Base-by-base conservation (phyloP, 345 rosid genomes). In the Euclidium syriacum region DNA sequence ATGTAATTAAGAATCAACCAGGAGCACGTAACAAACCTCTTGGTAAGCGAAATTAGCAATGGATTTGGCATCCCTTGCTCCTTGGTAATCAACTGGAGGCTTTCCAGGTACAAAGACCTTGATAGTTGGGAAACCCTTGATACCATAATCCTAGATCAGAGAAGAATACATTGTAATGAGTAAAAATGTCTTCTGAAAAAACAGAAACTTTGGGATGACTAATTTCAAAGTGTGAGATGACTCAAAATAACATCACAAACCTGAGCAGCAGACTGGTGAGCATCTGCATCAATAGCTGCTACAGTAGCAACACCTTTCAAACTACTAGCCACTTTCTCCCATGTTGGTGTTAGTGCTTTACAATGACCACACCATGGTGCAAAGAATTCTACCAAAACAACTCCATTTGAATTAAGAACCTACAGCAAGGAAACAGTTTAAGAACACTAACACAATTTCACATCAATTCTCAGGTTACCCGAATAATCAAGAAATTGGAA, bases 281-380 rank as follows among this genome's bases (percentile, higher is more conserved):
- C 96, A 61, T 94, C 97, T 18, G 99, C 99, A 63, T 94, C 97
- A 52, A 94, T 75, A 22, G 99, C 99, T 4, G 99, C 97, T 30
- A 94, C 99, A 5, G 90, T 87, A 39, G 87, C 96, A 27, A 94
- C 95, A 44, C 97, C 97, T 77, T 90, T 87, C 81, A 94, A 77
- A 42, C 82, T 74, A 68, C 51, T 38, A 58, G 97, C 95, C 0
- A 88, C 92, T 73, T 88, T 94, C 86, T 94, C 99, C 99, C 99
- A 90, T 15, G 73, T 82, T 14, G 97, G 99, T 30, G 96, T 83
- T 17, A 94, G 77, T 70, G 92, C 87, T 79, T 94, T 44, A 58
- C 97, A 94, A 64, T 94, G 99, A 36, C 99, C 99, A 63, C 99
- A 90, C 99, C 99, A 94, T 32, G 99, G 99, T 1, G 99, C 99